These are phyloP conservation scores for Suillus ampliporus DNA, from an alignment of 768 basidiomycete species.

Conservation along the genomic window DNA sequence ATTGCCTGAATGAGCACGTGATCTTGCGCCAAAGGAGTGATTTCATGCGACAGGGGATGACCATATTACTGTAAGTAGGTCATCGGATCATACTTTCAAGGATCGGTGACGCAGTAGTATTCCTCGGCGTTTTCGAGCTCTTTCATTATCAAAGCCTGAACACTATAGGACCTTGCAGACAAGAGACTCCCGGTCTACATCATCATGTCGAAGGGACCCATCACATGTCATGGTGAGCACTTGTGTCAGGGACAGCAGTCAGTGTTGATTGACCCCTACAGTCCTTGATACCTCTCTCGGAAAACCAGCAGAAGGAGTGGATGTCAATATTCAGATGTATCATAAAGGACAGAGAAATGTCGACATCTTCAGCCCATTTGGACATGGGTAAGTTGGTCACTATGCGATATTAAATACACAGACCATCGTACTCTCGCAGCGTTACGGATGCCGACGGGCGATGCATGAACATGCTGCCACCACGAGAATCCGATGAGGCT, in stretches of 20 bases:
- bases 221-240: constrained; percentile 86
- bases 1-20: not conserved
- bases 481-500: constrained; percentile 50
- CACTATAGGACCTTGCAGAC: not conserved
- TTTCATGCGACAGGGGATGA: not conserved
- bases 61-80: too few relatives aligned
- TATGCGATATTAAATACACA: not conserved
- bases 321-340: constrained; percentile 63
- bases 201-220: constrained; percentile 69
- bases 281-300: constrained; percentile 89
- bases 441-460: constrained; percentile 83
- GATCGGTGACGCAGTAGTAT: not conserved
- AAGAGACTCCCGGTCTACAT: not conserved
- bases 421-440: constrained; percentile 43
- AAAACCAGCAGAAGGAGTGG: constrained; percentile 76
- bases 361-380: constrained; percentile 55
- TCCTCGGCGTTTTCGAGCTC: constrained; percentile 2
- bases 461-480: constrained; percentile 75
- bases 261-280: constrained; percentile 34
- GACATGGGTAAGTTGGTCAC: constrained; percentile 62
- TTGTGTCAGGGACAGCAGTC: not conserved
- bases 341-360: constrained; percentile 40
- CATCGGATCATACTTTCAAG: not conserved
- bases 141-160: not conserved
- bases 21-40: not conserved